Base-by-base conservation (phyloP, 2,329 filamentous ascomycete species). In the Phialophora macrospora region DNA sequence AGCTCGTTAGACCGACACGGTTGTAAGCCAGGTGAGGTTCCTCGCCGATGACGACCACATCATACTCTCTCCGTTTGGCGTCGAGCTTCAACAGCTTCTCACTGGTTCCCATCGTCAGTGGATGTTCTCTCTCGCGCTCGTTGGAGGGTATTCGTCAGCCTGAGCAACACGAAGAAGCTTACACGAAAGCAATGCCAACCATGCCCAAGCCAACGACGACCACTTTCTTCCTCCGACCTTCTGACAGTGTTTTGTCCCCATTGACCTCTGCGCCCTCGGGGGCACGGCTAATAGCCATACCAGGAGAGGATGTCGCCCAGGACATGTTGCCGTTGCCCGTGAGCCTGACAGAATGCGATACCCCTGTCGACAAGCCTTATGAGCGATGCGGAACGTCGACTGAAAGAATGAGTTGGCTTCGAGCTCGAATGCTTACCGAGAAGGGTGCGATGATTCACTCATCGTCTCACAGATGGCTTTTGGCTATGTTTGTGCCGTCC, bases 151-250 rank as follows among this genome's bases (percentile, higher is more conserved):
- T 48, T 12, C 7, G 22, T 3, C 14, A 26, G 20, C 9, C 26
- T 12, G 30, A 55, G 9, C 9, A 30, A 5, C 6, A 14, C 3
- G 9, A 12, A 28, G n/a, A 4, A 28, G 82, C 89, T 83, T 80
- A 94, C 90, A 96, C 92, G 76, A 96, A 94, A 49, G 90, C 88
- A 71, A 95, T 90, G 46, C 90, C 92, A 52, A 97, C 93, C 93
- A 97, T 97, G 2, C 93, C 93, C 78, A 97, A 79, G 9, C 93
- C 93, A 46, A 96, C 91, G 44, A 96, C 88, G 1, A 96, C 92
- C 41, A 96, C 80, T 74, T 84, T 88, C 76, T 91, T 92, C 68
- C 86, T 80, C 66, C 79, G 58, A 70, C 38, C 70, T 69, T 60
- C 63, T 28, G 58, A 52, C 20, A 68, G 55, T 38, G 65, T 58